Evolutionary conservation across 2,329 filamentous ascomycete species (phyloP), one percentile per base, ranked within the genome.

Genomic region (Penicillium sp.): DNA sequence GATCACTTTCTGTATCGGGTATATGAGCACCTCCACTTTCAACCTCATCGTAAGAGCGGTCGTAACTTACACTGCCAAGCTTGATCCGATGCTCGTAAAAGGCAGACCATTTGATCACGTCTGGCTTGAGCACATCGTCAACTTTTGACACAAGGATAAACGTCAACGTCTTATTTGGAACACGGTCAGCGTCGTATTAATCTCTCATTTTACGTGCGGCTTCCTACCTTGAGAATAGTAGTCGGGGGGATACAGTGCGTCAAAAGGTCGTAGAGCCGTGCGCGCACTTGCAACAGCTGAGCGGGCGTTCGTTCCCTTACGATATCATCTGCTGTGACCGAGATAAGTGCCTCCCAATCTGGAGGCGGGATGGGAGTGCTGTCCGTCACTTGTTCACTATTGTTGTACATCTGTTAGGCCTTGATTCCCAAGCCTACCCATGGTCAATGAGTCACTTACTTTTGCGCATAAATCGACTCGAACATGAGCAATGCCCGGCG

Each of bases 201-300:
- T 28, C 4, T 28, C 25, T 28, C 6, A 28, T 6, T 28, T 28
- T 28, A 6, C 25, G 25, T 28, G 6, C 25, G 5, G 25, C 20
- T 1, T 34, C 63, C 43, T 72, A 84, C 83, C 81, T 96, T 96
- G 69, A 99, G 84, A 63, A 99, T 93, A 0, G 90, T 96, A 0
- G 94, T 96, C 2, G 95, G 86, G 14, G 96, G 95, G 72, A 99
- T 99, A 77, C 96, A 99, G 76, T 99, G 95, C 6, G 94, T 96
- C 49, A 99, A 84, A 37, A 99, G 84, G 73, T 99, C 95, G 79
- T 99, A 99, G n/a, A 99, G 85, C 77, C 96, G 96, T 10, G 92
- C 88, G 63, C 95, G 88, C 49, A 97, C 92, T 71, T 92, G 86
- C 63, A 99, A 80, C 61, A 99, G 93, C 53, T 91, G 86, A 34